These are phyloP conservation scores for Trifolium fragiferum DNA, from an alignment of 306 rosid species.

Conservation along the genomic window DNA sequence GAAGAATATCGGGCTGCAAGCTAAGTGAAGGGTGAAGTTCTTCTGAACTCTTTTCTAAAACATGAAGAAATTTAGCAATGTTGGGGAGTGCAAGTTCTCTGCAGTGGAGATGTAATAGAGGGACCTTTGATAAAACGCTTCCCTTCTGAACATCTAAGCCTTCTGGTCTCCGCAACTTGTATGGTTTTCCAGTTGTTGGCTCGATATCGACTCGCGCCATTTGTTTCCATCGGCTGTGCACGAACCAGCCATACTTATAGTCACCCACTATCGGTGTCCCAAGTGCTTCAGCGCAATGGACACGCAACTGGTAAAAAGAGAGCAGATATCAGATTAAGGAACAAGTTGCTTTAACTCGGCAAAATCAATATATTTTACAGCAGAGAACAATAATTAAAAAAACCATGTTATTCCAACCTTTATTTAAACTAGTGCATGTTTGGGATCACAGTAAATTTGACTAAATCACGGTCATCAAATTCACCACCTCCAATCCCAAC, in stretches of 20 bases:
- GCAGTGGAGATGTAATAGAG: constrained; percentile 85
- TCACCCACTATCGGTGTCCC: no score
- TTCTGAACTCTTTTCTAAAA: constrained; percentile 50
- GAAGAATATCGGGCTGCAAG: constrained; percentile 68
- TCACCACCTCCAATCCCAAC: neutral
- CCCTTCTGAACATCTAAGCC: constrained; percentile 94
- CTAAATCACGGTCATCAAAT: neutral
- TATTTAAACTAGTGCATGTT: neutral
- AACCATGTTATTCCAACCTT: neutral
- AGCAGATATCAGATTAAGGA: constrained; percentile 16
- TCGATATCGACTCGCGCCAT: constrained; percentile 75
- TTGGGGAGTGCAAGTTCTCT: constrained; percentile 90
- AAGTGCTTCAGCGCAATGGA: constrained; percentile 98
- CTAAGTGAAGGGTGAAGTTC: constrained; percentile 45
- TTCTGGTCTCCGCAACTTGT: constrained; percentile 82
- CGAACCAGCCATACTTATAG: no score
- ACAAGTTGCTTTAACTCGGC: constrained; percentile 17
- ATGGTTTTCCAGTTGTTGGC: constrained; percentile 71
- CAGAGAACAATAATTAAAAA: neutral
- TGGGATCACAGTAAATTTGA: neutral
- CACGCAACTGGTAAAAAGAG: constrained; percentile 67
- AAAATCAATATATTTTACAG: neutral
- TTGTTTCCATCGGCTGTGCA: no score
- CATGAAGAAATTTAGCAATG: constrained; percentile 66
- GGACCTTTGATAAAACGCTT: constrained; percentile 91